Conservation (phyloP, 495 filamentous ascomycete species). For the Aspergillus heteromorphus region DNA sequence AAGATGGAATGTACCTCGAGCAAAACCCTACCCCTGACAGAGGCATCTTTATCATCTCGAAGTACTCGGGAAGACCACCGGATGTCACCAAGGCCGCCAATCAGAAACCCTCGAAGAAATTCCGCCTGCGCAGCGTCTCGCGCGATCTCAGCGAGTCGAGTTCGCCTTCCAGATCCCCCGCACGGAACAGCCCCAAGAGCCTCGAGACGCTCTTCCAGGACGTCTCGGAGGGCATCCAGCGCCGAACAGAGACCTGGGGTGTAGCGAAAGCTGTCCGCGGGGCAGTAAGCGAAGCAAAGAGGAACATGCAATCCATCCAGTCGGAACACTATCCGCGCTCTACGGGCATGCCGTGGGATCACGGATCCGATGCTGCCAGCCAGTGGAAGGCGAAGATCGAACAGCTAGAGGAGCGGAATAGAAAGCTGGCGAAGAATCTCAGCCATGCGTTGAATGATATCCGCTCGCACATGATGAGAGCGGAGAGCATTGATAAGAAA, state of each 20-base stretch:
- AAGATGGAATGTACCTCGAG: conserved; percentile 82
- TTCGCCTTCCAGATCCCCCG: conserved; percentile 44
- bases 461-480: conserved; percentile 38
- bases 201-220: conserved; percentile 80
- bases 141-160: conserved; percentile 25
- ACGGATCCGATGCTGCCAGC: neutral
- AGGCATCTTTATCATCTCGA: conserved; percentile 68
- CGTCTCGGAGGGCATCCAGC: conserved; percentile 77
- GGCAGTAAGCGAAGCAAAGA: conserved; percentile 77
- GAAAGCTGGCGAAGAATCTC: conserved; percentile 65
- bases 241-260: conserved; percentile 78
- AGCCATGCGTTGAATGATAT: conserved; percentile 66
- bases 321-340: conserved; percentile 32
- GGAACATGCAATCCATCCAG: conserved; percentile 62
- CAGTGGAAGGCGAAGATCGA: conserved; percentile 32
- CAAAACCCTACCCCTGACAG: conserved; percentile 68
- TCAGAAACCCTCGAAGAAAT: conserved; percentile 24
- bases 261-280: conserved; percentile 87
- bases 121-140: conserved; percentile 30
- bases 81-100: conserved; percentile 26
- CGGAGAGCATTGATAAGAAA: conserved; percentile 47
- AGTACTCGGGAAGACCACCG: conserved; percentile 71
- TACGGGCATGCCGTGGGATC: neutral
- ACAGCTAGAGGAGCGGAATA: conserved; percentile 63
- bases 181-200: conserved; percentile 53